phyloP scores from a whole-genome alignment of 225 moss, liverwort and hornwort genomes.

The Polytrichum formosum region DNA sequence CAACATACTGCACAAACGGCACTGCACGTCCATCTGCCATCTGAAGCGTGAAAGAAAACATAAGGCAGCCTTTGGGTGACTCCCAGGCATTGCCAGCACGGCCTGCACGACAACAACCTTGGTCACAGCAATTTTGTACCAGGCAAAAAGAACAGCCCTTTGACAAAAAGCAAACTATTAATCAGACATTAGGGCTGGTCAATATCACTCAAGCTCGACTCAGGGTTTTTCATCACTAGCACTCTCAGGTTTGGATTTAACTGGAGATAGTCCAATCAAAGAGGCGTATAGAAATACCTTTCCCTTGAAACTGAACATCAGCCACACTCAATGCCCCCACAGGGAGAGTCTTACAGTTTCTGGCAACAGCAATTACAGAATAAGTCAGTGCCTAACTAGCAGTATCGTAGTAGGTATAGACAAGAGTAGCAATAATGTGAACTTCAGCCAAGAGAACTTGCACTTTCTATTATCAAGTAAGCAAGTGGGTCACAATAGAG shows the following conservation, averaged over 20 bases:
- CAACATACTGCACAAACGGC: constrained; percentile 92
- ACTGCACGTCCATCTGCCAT: constrained; percentile 77
- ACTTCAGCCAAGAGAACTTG: background rate
- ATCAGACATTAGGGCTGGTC: no score
- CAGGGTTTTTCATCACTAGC: no score
- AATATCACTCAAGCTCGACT: no score
- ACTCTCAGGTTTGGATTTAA: no score
- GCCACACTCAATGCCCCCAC: constrained; percentile 72
- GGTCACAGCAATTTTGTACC: background rate
- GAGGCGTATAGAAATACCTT: constrained; percentile 26
- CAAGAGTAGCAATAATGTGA: background rate
- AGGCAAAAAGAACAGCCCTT: no score
- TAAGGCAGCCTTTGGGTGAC: constrained; percentile 89
- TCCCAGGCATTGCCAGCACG: constrained; percentile 89
- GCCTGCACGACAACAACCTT: constrained; percentile 26
- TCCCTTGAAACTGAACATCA: constrained; percentile 78
- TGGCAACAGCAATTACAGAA: constrained; percentile 24
- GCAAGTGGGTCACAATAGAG: background rate
- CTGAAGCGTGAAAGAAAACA: constrained; percentile 84
- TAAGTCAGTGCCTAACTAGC: background rate
- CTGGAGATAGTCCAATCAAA: no score
- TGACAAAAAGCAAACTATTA: no score
- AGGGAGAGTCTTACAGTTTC: constrained; percentile 73
- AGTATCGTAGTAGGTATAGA: background rate
- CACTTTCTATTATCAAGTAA: background rate